Conservation (phyloP, 352 stramenopile genomes). For the Salisapilia sapeloensis region DNA sequence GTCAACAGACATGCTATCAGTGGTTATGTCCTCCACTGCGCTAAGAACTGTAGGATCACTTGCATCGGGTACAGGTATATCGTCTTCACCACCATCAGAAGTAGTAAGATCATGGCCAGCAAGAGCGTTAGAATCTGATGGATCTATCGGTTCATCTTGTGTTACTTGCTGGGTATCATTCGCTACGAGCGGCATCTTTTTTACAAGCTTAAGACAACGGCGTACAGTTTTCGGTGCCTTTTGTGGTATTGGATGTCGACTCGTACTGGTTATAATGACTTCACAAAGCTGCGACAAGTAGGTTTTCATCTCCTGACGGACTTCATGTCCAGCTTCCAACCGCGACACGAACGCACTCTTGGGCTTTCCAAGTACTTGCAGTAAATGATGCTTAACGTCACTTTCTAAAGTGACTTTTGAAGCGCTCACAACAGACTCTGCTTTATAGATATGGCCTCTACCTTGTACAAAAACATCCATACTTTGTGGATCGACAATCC, state of each 20-base stretch:
- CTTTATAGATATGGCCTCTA: constrained; percentile 37
- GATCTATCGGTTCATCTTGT: too few relatives aligned
- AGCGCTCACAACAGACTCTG: constrained; percentile 6
- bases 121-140: too few relatives aligned
- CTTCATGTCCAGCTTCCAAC: constrained; percentile 75
- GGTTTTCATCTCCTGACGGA: constrained; percentile 76
- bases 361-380: constrained; percentile 20
- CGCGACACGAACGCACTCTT: constrained; percentile 78
- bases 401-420: constrained; percentile 11
- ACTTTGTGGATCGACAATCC: constrained; percentile 73
- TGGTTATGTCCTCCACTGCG: too few relatives aligned
- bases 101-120: too few relatives aligned
- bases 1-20: too few relatives aligned
- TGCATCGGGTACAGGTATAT: too few relatives aligned
- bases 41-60: too few relatives aligned
- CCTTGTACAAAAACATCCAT: constrained; percentile 83
- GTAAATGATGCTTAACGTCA: constrained; percentile 36
- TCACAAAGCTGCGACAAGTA: constrained; percentile 75
- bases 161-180: too few relatives aligned
- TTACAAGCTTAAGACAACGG: neutral
- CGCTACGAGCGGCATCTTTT: too few relatives aligned
- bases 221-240: neutral
- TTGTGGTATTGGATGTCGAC: neutral
- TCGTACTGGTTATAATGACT: constrained; percentile 24
- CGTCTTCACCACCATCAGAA: too few relatives aligned